Conservation (phyloP, 331 rosid genomes). For the Dryas integrifolia region DNA sequence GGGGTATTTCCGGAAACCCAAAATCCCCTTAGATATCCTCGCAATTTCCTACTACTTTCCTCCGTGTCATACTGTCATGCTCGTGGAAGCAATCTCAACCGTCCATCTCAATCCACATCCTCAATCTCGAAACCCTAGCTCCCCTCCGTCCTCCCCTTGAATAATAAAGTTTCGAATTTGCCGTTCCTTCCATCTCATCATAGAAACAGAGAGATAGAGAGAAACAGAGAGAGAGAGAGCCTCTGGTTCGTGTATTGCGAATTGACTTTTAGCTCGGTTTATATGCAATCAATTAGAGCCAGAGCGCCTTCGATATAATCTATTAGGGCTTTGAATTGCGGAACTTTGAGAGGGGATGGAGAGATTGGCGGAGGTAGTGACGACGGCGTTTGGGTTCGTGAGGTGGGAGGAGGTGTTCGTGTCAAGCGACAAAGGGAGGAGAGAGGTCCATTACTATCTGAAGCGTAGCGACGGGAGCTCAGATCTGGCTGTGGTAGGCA, state of each 20-base stretch:
- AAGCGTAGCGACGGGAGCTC: constrained; percentile 49
- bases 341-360: constrained; percentile 34
- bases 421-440: constrained; percentile 54
- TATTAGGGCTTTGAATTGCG: background rate
- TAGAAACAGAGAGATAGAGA: background rate
- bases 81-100: constrained; percentile 37
- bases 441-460: constrained; percentile 67
- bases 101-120: constrained; percentile 33
- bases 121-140: constrained; percentile 67
- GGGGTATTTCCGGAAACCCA: constrained; percentile 12
- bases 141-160: background rate
- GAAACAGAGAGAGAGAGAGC: background rate
- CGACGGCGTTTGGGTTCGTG: constrained; percentile 41
- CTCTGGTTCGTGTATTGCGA: background rate
- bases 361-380: constrained; percentile 33
- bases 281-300: background rate
- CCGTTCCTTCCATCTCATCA: background rate
- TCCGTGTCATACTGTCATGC: constrained; percentile 5
- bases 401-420: constrained; percentile 71
- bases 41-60: constrained; percentile 59
- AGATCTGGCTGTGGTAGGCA: constrained; percentile 81
- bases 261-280: background rate
- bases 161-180: constrained; percentile 29
- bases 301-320: background rate
- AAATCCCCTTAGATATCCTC: constrained; percentile 18